Conservation (phyloP, 1,284 basidiomycete species). For the Cerioporus squamosus region DNA sequence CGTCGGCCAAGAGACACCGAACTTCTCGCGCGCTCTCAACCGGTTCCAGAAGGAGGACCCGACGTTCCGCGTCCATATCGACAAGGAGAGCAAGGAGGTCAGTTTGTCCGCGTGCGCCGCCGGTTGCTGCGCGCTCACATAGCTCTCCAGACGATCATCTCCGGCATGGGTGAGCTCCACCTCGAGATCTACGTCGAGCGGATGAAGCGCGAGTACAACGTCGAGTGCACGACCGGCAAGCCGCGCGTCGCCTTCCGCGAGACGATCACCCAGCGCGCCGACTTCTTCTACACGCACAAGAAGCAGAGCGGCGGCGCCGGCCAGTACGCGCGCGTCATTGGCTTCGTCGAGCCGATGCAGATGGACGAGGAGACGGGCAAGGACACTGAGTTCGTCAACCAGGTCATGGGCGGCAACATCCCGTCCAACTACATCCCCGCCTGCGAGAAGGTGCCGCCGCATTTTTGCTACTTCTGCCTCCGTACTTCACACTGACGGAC, state of each 20-base stretch:
- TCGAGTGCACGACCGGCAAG: conserved; percentile 93
- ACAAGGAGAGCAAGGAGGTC: conserved; percentile 92
- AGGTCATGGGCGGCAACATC: conserved; percentile 92
- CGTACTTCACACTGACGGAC: background rate
- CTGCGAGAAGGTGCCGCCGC: conserved; percentile 85
- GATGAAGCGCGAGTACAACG: conserved; percentile 98
- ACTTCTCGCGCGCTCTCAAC: conserved; percentile 96
- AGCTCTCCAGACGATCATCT: conserved; percentile 90
- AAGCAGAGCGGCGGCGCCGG: conserved; percentile 99
- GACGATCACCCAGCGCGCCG: conserved; percentile 82
- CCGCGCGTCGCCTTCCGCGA: conserved; percentile 98
- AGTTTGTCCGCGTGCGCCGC: conserved; percentile 5
- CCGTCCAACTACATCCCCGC: conserved; percentile 94
- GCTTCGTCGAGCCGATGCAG: conserved; percentile 92
- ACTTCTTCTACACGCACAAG: conserved; percentile 96
- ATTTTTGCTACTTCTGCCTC: background rate
- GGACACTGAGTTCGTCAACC: conserved; percentile 88
- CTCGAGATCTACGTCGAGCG: conserved; percentile 99
- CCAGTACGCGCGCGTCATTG: conserved; percentile 94
- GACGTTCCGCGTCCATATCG: conserved; percentile 97
- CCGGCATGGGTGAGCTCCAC: conserved; percentile 99
- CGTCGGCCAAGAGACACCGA: conserved; percentile 90
- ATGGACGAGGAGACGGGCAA: conserved; percentile 80
- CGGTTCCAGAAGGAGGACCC: conserved; percentile 99
- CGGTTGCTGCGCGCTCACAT: background rate